phyloP scores from a whole-genome alignment of 139 green algal genomes.

The Picochlorum sp. region DNA sequence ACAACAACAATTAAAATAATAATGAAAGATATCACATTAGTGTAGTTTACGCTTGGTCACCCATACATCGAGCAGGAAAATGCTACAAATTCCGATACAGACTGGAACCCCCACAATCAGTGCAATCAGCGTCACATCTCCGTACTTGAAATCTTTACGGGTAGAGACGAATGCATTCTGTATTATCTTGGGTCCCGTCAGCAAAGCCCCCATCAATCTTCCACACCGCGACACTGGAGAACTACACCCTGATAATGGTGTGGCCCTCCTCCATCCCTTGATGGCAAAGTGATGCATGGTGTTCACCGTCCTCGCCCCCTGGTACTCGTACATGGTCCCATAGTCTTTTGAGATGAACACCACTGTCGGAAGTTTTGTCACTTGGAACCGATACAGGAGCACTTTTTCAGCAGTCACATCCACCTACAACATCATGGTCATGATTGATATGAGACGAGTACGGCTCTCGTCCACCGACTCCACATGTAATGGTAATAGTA shows the following conservation, averaged over 20 bases:
- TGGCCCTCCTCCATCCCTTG: slow-evolving; percentile 3
- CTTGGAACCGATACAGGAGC: slow-evolving; percentile 17
- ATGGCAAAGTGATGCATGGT: slow-evolving; percentile 16
- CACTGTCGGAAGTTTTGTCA: slow-evolving; percentile 15
- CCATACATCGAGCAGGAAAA: slow-evolving; percentile 2
- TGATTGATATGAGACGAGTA: too few species aligned
- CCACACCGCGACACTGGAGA: slow-evolving; percentile 24
- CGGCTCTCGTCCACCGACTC: too few species aligned
- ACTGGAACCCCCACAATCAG: slow-evolving; percentile 13
- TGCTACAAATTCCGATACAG: background rate
- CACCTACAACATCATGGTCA: slow-evolving; percentile 6
- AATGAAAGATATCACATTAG: background rate
- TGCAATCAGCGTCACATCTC: slow-evolving; percentile 18
- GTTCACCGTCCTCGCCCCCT: slow-evolving; percentile 10
- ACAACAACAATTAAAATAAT: background rate
- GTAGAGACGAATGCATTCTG: background rate
- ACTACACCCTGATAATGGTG: slow-evolving; percentile 18
- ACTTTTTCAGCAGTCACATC: slow-evolving; percentile 13
- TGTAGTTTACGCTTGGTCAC: background rate
- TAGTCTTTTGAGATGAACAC: slow-evolving; percentile 13
- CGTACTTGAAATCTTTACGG: slow-evolving; percentile 13
- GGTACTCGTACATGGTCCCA: slow-evolving; percentile 11
- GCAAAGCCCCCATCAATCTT: slow-evolving; percentile 4
- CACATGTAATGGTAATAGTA: too few species aligned
- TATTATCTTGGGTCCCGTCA: background rate